Base-by-base conservation (phyloP, 73 alveolate species). In the Effrenium voratum region DNA sequence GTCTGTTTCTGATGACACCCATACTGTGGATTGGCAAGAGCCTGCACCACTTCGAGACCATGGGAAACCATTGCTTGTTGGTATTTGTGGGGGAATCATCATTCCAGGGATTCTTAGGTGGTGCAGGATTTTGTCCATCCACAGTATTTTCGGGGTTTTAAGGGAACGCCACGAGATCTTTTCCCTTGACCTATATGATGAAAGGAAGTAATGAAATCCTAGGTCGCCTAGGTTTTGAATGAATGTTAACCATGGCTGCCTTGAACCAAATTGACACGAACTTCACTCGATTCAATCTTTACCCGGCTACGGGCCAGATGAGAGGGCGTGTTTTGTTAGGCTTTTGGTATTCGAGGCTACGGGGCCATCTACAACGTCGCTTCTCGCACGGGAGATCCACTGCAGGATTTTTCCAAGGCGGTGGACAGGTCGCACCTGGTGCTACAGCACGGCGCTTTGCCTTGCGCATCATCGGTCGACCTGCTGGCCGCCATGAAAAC, bases 351-450 rank as follows among this genome's bases (percentile, higher is more conserved):
- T 8, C 26, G 19, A 12, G 63, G 57, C 59, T 38, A 43, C 45
- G 87, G 87, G 4, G 87, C 87, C 13, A 59, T 76, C 87, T 76
- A 76, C 59, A 76, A 76, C 63, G 87, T 76, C 28, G 26, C 19
- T 52, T 8, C 63, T 52, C 26, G 26, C 8, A 52, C 8, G 26
- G 19, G 63, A 12, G 19, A 8, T 12, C 8, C 26, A 8, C 19
- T 19, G 19, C 26, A 52, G 19, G 63, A 52, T 19, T 52, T 52
- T 19, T 8, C 8, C 26, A 52, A 52, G 63, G 63, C 63, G 8
- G 63, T 52, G 63, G 63, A 52, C 63, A 52, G 63, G 63, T 12
- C 63, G 26, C 63, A 52, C 19, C 8, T 52, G 63, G 63, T 19
- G 19, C 63, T 52, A 8, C 8, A 52, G 8, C 63, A 52, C 19